Conservation (phyloP, 495 filamentous ascomycete genomes). For the Aspergillus sclerotiicarbonarius region DNA sequence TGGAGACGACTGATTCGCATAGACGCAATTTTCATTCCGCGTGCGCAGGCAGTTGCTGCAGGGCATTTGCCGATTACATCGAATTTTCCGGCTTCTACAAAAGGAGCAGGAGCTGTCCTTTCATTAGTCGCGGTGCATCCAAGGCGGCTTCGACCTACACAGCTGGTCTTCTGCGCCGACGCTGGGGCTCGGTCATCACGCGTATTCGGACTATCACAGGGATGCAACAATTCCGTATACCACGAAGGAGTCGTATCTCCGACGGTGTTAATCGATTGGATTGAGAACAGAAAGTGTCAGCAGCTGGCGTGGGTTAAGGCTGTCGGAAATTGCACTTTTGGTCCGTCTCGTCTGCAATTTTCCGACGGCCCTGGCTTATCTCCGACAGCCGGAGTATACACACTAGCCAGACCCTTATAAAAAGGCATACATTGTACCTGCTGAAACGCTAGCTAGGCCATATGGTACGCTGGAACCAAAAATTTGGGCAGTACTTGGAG, state of each 20-base stretch:
- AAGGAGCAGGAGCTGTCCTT: slow-evolving; percentile 39
- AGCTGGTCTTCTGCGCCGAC: slow-evolving; percentile 46
- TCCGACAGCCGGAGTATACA: slow-evolving; percentile 2
- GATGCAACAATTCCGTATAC: neutral
- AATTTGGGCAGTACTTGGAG: no score
- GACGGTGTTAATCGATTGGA: neutral
- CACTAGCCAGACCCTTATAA: no score
- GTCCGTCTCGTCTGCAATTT: slow-evolving; percentile 28
- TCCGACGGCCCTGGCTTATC: slow-evolving; percentile 17
- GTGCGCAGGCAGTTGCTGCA: slow-evolving; percentile 52
- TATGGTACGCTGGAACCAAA: neutral
- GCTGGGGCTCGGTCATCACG: slow-evolving; percentile 34
- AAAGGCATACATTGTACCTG: no score
- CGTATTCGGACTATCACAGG: neutral
- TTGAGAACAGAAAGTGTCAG: neutral
- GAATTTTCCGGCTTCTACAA: slow-evolving; percentile 50
- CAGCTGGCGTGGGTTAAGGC: neutral
- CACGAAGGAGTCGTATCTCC: neutral
- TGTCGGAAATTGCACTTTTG: slow-evolving; percentile 23
- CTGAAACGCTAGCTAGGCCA: no score
- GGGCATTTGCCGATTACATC: slow-evolving; percentile 47
- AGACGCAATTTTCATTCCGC: slow-evolving; percentile 40
- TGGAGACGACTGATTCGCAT: slow-evolving; percentile 25
- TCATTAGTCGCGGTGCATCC: slow-evolving; percentile 7
- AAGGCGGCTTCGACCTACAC: slow-evolving; percentile 31